Conservation (phyloP, 192 early-diverging fungal genomes). For the Coemansia sp. region DNA sequence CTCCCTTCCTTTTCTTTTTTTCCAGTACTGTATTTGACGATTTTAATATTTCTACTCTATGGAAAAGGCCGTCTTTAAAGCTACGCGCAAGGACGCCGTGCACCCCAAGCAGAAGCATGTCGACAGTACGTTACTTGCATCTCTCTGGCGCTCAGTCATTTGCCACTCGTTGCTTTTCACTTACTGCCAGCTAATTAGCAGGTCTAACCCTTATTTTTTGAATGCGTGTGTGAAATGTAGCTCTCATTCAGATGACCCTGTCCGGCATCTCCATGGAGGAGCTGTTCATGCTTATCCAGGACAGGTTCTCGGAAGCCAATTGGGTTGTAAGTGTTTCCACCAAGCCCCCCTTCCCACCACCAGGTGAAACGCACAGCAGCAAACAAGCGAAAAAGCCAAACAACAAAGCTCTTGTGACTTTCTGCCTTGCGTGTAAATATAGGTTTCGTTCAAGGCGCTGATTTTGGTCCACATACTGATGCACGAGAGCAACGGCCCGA, state of each 20-base stretch:
- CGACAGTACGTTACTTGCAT: slow-evolving; percentile 44
- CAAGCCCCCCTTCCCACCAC: neutral
- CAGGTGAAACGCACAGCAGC: neutral
- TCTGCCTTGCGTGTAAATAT: slow-evolving; percentile 8
- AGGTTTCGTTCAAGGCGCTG: slow-evolving; percentile 56
- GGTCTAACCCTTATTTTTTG: neutral
- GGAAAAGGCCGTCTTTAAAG: slow-evolving; percentile 58
- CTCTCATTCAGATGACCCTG: slow-evolving; percentile 54
- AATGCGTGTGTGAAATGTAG: slow-evolving; percentile 15
- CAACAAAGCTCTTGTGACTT: neutral
- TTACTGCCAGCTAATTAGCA: neutral
- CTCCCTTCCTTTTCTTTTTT: neutral
- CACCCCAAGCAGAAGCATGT: slow-evolving; percentile 58
- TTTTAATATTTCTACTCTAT: slow-evolving; percentile 20
- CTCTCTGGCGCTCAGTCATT: neutral
- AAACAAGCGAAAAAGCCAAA: neutral
- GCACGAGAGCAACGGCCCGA: slow-evolving; percentile 45
- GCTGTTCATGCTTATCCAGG: slow-evolving; percentile 52
- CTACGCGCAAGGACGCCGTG: slow-evolving; percentile 53
- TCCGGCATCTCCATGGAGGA: slow-evolving; percentile 51
- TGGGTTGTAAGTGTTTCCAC: slow-evolving; percentile 46
- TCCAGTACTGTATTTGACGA: slow-evolving; percentile 2
- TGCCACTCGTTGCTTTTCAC: neutral
- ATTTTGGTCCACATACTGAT: slow-evolving; percentile 55
- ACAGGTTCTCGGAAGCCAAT: slow-evolving; percentile 53